Percentiles rank a stretch among this genome's conserved stretches.
Conservation (phyloP, 2,329 filamentous ascomycete species). For the Scortechinia acanthostroma region DNA sequence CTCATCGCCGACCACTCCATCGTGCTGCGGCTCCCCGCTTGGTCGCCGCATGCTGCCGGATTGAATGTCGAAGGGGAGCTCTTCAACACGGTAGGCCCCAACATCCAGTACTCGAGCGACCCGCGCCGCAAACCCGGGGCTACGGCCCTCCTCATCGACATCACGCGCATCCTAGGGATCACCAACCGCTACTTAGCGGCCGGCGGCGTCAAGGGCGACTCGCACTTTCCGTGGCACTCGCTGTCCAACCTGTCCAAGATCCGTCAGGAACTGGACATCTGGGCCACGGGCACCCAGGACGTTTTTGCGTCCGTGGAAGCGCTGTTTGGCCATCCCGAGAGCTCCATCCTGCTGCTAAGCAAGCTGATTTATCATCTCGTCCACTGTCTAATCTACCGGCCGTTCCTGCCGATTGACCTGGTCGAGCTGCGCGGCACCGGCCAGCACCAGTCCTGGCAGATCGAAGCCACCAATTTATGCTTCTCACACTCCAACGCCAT, state of each 20-base stretch:
- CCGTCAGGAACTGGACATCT: conserved; percentile 75
- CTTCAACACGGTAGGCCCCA: conserved; percentile 74
- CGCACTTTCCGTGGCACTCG: conserved; percentile 85
- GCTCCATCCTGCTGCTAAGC: conserved; percentile 72
- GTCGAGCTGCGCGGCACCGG: conserved; percentile 62
- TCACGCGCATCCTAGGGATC: conserved; percentile 73
- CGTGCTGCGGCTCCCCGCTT: conserved; percentile 68
- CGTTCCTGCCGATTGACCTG: conserved; percentile 78
- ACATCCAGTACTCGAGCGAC: conserved; percentile 65
- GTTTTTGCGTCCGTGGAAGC: conserved; percentile 68
- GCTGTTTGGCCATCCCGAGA: conserved; percentile 72
- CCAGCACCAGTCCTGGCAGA: conserved; percentile 83
- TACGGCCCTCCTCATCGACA: conserved; percentile 76
- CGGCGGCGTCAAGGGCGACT: conserved; percentile 81
- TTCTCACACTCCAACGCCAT: conserved; percentile 83
- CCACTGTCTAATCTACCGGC: conserved; percentile 79
- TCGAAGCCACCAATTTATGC: conserved; percentile 82
- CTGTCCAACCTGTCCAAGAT: conserved; percentile 81
- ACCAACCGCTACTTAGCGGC: conserved; percentile 79
- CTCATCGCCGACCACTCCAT: conserved; percentile 73
- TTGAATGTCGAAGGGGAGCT: conserved; percentile 67
- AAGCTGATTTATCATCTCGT: conserved; percentile 83
- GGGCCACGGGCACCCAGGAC: conserved; percentile 73
- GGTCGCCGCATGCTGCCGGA: conserved; percentile 51
- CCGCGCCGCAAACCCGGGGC: conserved; percentile 67